Conservation (phyloP, 805 yeast species). For the Lipomyces sp. region DNA sequence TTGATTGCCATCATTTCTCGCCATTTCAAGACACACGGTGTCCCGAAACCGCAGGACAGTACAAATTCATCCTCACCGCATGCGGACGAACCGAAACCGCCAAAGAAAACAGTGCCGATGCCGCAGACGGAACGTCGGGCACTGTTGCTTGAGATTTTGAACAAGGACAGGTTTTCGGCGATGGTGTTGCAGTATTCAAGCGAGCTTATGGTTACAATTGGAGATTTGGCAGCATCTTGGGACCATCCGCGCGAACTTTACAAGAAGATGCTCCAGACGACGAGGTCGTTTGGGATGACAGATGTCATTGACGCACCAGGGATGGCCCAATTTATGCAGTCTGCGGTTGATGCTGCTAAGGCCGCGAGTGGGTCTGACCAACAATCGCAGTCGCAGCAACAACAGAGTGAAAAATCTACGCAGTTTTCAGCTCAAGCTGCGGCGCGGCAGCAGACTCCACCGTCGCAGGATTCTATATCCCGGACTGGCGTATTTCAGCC, state of each 20-base stretch:
- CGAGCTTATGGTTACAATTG: constrained; percentile 20
- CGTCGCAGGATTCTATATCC: constrained; percentile 9
- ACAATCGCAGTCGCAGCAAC: constrained; percentile 13
- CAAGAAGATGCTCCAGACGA: constrained; percentile 19
- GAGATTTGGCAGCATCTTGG: constrained; percentile 20
- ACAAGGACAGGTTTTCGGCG: constrained; percentile 13
- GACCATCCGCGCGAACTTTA: constrained; percentile 21
- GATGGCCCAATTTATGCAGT: constrained; percentile 17
- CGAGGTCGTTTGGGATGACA: constrained; percentile 23
- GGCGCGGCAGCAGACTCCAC: not conserved
- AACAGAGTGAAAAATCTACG: constrained; percentile 16
- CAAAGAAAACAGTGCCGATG: not conserved
- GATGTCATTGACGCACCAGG: constrained; percentile 26
- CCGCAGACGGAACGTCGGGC: constrained; percentile 11
- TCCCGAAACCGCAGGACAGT: not conserved
- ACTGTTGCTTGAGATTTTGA: constrained; percentile 12
- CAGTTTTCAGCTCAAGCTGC: not conserved
- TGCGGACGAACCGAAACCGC: not conserved
- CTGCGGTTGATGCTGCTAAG: constrained; percentile 28
- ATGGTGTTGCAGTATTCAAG: constrained; percentile 3
- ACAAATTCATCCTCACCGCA: not conserved
- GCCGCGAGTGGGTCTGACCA: constrained; percentile 14
- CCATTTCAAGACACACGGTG: not conserved
- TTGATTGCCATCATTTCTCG: constrained; percentile 13
- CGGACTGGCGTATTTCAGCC: constrained; percentile 6